A percentile compares a stretch with the other conserved stretches of the same genome.
Conservation (phyloP, 371 early-diverging fungal species). For the Mucor plumbeus region DNA sequence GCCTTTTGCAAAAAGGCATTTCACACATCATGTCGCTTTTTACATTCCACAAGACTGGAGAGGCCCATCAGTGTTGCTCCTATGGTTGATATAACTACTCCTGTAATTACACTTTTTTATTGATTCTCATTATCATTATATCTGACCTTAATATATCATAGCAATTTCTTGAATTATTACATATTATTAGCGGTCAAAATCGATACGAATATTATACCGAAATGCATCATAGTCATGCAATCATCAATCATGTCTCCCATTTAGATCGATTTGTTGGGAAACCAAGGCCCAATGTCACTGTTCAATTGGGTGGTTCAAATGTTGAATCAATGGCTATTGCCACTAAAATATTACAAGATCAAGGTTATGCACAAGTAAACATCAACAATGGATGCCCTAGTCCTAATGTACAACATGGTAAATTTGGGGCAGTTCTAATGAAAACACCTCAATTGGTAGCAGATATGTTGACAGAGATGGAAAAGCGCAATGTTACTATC, state of each 20-base stretch:
- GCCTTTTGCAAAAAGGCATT: background rate
- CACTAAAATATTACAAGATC: slow-evolving; percentile 50
- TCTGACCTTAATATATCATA: slow-evolving; percentile 6
- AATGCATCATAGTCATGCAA: slow-evolving; percentile 79
- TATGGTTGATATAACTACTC: slow-evolving; percentile 81
- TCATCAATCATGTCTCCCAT: slow-evolving; percentile 50
- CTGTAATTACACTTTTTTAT: slow-evolving; percentile 39
- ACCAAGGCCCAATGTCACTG: slow-evolving; percentile 58
- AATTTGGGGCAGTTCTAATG: slow-evolving; percentile 82
- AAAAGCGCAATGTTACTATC: slow-evolving; percentile 45
- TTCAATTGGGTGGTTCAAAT: slow-evolving; percentile 69
- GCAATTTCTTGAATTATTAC: slow-evolving; percentile 72
- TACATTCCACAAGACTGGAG: slow-evolving; percentile 32
- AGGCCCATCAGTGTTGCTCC: slow-evolving; percentile 75
- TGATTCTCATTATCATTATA: background rate
- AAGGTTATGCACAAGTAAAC: slow-evolving; percentile 67
- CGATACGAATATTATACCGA: slow-evolving; percentile 76
- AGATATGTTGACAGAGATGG: slow-evolving; percentile 65
- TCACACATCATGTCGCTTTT: background rate
- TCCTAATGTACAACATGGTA: slow-evolving; percentile 65
- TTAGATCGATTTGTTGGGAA: slow-evolving; percentile 59
- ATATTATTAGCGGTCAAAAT: slow-evolving; percentile 63
- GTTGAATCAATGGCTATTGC: slow-evolving; percentile 59
- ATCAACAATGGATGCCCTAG: slow-evolving; percentile 85
- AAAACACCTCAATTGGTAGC: slow-evolving; percentile 66